A percentile compares a stretch with the other conserved stretches of the same genome.
Conservation (phyloP, 176 grass and related monocot species). For the Aegilops tauschii region DNA sequence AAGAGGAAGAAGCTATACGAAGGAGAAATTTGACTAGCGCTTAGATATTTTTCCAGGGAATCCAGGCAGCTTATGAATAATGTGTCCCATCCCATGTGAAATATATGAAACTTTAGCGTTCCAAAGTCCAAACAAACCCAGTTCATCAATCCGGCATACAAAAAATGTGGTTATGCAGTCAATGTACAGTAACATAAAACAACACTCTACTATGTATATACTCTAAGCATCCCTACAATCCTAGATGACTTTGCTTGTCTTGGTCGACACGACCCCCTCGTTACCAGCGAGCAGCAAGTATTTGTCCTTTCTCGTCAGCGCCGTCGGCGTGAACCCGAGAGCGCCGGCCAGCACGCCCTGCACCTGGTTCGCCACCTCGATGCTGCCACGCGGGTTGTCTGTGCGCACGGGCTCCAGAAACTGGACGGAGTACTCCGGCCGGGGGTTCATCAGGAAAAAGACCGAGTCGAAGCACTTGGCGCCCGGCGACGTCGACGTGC, state of each 20-base stretch:
- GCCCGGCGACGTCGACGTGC: conserved; percentile 40
- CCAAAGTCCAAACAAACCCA: too few species aligned
- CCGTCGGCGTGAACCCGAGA: conserved; percentile 57
- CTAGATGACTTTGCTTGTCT: background rate
- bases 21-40: too few species aligned
- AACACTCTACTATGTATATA: too few species aligned
- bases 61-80: too few species aligned
- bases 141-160: too few species aligned
- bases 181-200: too few species aligned
- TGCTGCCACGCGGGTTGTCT: background rate
- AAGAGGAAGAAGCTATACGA: too few species aligned
- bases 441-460: conserved; percentile 59
- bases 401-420: conserved; percentile 48
- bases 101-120: too few species aligned
- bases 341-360: conserved; percentile 38
- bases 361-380: conserved; percentile 46
- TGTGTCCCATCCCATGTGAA: too few species aligned
- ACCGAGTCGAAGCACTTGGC: conserved; percentile 63
- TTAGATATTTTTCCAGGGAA: too few species aligned
- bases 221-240: background rate
- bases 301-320: conserved; percentile 66
- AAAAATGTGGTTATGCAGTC: too few species aligned
- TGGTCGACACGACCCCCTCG: conserved; percentile 29
- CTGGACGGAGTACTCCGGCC: conserved; percentile 35
- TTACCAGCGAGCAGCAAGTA: conserved; percentile 66